Conservation (phyloP, 495 filamentous ascomycete genomes). For the Penicillium atrosanguineum region DNA sequence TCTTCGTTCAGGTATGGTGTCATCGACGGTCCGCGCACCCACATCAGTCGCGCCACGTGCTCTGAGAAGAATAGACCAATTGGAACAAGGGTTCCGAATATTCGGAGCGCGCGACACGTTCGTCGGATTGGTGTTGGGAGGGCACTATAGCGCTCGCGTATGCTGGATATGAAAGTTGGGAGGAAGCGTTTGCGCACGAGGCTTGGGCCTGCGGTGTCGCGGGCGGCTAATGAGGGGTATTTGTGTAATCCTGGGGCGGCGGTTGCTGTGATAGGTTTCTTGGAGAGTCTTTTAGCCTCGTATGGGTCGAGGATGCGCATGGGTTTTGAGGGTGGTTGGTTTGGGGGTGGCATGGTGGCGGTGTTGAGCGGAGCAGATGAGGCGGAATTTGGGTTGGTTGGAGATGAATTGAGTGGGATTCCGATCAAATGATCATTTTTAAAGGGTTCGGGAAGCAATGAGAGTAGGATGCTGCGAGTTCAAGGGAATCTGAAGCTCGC, state of each 20-base stretch:
- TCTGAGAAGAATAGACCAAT: constrained; percentile 63
- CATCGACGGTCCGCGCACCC: constrained; percentile 70
- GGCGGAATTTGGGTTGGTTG: background rate
- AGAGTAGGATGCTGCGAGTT: background rate
- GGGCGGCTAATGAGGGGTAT: background rate
- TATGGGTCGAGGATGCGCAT: constrained; percentile 25
- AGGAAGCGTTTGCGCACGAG: constrained; percentile 12
- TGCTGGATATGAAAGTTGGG: constrained; percentile 26
- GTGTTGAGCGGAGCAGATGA: background rate
- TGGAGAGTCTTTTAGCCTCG: constrained; percentile 16
- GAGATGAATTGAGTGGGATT: background rate
- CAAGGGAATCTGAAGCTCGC: background rate
- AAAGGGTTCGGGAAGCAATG: background rate
- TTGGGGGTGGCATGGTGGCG: constrained; percentile 9
- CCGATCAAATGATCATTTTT: background rate
- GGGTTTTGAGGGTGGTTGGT: constrained; percentile 2
- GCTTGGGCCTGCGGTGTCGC: constrained; percentile 5
- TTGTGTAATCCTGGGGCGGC: background rate
- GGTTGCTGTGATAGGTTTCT: background rate
- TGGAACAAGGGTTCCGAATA: constrained; percentile 59
- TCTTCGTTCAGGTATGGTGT: constrained; percentile 71
- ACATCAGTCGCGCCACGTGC: constrained; percentile 59
- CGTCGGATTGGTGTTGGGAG: constrained; percentile 31
- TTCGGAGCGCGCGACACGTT: constrained; percentile 40
- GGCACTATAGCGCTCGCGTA: constrained; percentile 32